Evolutionary conservation across 2,329 filamentous ascomycete genomes (phyloP), one percentile per base, ranked within the genome.

Genomic region (Colletotrichum ledebouriae): DNA sequence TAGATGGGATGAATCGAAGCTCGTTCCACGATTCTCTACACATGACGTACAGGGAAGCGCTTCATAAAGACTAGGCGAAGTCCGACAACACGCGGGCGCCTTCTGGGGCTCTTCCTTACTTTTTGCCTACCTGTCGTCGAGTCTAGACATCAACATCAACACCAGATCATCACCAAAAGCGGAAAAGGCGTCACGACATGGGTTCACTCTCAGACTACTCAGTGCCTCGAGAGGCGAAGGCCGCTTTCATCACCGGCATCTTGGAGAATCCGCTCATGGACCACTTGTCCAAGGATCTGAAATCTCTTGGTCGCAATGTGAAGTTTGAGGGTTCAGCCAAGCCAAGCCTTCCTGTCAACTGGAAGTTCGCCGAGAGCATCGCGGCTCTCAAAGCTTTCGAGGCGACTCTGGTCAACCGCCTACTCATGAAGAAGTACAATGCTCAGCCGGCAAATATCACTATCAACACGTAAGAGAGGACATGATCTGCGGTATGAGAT

Each of bases 301-400:
- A 41, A 6, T 50, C 25, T 22, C 66, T 69, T 9, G 56, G 39
- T 7, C 61, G 59, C 12, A 55, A 65, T 37, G 77, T 84, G 47
- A 74, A 71, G 0, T 86, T 85, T 63, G 78, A 80, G 25, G 85
- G 85, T 4, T 76, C 72, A 15, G 72, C 77, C 25, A 73, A 74
- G 33, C 85, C 85, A 0, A 82, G 77, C 50, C 79, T 87, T 10
- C 84, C 85, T 0, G 84, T 88, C 73, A 86, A 85, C 59, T 88
- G 86, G 85, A 79, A 85, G 2, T 85, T 87, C 58, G 84, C 85
- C 2, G 86, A 87, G 73, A 85, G 83, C 53, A 81, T 85, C 1
- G 79, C 84, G 0, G 76, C 83, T 1, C 70, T 86, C 33, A 86
- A 86, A 72, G 84, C 76, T 1, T 74, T 84, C 17, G 84, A 86